Percentiles rank a stretch among this genome's conserved stretches.
Evolutionary conservation across 257 asterid genomes (phyloP).

Genomic region (Coffea eugenioides): DNA sequence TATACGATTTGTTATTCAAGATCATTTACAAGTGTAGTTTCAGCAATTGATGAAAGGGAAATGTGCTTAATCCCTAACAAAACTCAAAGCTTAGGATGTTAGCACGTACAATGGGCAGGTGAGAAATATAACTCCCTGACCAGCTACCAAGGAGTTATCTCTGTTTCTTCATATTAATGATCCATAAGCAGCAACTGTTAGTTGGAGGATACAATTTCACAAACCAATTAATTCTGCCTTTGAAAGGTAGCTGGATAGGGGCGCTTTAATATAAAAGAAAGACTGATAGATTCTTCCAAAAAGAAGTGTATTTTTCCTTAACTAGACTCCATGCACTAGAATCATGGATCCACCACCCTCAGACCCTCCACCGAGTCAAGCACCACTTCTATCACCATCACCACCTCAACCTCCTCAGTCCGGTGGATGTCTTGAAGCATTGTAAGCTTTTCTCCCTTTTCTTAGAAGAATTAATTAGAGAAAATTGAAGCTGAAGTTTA

Average conservation of each 20-base stretch:
- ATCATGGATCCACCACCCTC: slow-evolving; percentile 13
- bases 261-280: neutral
- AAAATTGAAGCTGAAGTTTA: neutral
- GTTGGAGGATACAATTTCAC: neutral
- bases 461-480: neutral
- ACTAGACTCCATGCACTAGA: neutral
- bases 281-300: neutral
- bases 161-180: neutral
- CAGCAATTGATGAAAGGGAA: too few relatives aligned
- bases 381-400: neutral
- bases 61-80: too few relatives aligned
- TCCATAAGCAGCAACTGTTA: neutral
- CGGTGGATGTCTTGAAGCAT: neutral
- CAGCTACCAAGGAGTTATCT: neutral
- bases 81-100: too few relatives aligned
- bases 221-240: neutral
- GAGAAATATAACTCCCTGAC: too few relatives aligned
- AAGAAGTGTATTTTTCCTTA: neutral
- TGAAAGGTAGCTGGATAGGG: slow-evolving; percentile 2
- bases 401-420: neutral
- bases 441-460: neutral
- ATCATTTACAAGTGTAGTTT: too few relatives aligned
- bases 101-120: too few relatives aligned
- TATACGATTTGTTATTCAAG: neutral
- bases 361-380: neutral